phyloP scores from a whole-genome alignment of 768 basidiomycete species.

The Collybia nuda region DNA sequence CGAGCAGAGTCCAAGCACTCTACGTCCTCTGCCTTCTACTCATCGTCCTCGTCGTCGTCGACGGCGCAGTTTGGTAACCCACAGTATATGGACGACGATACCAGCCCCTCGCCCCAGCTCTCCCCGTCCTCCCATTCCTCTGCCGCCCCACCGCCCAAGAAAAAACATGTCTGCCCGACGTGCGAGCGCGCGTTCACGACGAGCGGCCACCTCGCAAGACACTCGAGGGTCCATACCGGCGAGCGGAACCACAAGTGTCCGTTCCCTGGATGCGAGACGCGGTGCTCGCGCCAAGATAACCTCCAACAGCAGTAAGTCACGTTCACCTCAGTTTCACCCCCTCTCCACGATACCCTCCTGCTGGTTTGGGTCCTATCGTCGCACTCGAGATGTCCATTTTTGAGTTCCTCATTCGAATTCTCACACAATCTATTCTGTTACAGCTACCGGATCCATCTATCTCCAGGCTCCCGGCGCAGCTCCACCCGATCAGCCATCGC shows the following conservation, averaged over 20 bases:
- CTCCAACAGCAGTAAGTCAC: constrained; percentile 59
- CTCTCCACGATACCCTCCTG: no score
- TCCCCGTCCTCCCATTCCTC: constrained; percentile 16
- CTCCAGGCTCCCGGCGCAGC: constrained; percentile 73
- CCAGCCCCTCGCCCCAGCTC: constrained; percentile 24
- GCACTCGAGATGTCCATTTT: no score
- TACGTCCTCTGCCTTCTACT: constrained; percentile 20
- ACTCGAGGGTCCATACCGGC: constrained; percentile 88
- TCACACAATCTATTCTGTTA: background rate
- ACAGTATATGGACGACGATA: constrained; percentile 22
- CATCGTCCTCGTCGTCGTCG: no score
- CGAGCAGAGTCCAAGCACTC: constrained; percentile 32
- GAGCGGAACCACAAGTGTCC: constrained; percentile 92
- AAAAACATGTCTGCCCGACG: constrained; percentile 64
- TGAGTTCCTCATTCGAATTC: no score
- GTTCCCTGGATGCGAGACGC: constrained; percentile 92
- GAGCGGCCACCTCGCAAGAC: constrained; percentile 85
- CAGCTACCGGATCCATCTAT: constrained; percentile 81
- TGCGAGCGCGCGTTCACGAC: constrained; percentile 86
- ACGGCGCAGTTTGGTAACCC: no score
- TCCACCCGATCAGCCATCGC: constrained; percentile 62
- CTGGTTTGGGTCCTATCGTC: background rate
- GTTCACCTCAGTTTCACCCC: background rate
- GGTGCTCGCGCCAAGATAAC: constrained; percentile 90
- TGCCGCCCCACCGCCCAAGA: constrained; percentile 29